Evolutionary conservation across 352 stramenopile genomes (phyloP), one percentile per base, ranked within the genome.

Genomic region (Pelagophyceae sp.): DNA sequence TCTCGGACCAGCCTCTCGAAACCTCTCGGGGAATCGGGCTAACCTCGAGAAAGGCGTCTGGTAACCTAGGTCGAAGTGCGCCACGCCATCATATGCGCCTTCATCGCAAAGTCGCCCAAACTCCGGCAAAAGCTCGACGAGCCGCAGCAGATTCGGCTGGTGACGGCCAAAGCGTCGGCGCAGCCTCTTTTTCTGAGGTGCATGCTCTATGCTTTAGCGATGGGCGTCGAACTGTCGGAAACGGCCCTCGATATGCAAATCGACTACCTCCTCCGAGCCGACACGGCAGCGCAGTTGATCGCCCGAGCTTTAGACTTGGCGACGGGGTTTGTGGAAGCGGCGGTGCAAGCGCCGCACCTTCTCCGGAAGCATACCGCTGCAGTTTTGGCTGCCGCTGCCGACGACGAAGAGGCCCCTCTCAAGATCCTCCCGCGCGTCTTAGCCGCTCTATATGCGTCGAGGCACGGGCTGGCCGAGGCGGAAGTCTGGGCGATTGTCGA

Each of bases 61-160:
- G n/a, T n/a, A n/a, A n/a, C n/a, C n/a, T n/a, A n/a, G n/a, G 80
- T 81, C 23, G 80, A 82, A 72, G 80, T 79, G 32, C 81, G 82
- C 63, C 72, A 80, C 45, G 37, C 67, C 11, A 85, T 85, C 65
- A 84, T 85, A 20, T 33, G 51, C 31, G 79, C 74, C 69, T 75
- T 77, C n/a, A 11, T 72, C 27, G 27, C n/a, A n/a, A n/a, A n/a
- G n/a, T n/a, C n/a, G n/a, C n/a, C n/a, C n/a, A n/a, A n/a, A n/a
- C n/a, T n/a, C n/a, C n/a, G n/a, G n/a, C n/a, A n/a, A n/a, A n/a
- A n/a, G n/a, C n/a, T n/a, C n/a, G n/a, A n/a, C n/a, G n/a, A n/a
- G n/a, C n/a, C n/a, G 45, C 81, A 84, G 76, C 76, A 77, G 65
- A 76, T 82, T 31, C 77, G 80, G 29, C 72, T 84, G 20, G 77